phyloP scores from a whole-genome alignment of 129 eudicot species.

The Arctium minus region DNA sequence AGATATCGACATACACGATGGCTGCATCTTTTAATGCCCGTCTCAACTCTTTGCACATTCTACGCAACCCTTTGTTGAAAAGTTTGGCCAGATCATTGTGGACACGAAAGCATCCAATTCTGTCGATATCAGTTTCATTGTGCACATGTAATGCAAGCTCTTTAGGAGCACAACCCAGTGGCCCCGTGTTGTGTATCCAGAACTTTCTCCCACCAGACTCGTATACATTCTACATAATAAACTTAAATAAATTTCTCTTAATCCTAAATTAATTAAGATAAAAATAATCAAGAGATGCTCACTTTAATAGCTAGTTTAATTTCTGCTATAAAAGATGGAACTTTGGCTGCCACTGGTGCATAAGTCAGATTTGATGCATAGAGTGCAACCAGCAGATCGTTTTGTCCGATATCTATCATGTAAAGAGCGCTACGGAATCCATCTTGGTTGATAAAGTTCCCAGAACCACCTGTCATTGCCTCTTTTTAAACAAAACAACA shows the following conservation, averaged over 20 bases:
- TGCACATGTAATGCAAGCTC: slow-evolving; percentile 44
- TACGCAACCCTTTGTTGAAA: slow-evolving; percentile 29
- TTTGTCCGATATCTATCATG: slow-evolving; percentile 46
- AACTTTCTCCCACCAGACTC: slow-evolving; percentile 38
- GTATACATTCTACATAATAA: slow-evolving; percentile 25
- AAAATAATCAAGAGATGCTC: background rate
- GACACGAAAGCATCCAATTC: slow-evolving; percentile 39
- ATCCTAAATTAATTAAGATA: background rate
- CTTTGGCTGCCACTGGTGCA: slow-evolving; percentile 35
- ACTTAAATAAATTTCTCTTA: background rate
- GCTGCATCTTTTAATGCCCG: slow-evolving; percentile 19
- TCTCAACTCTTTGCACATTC: slow-evolving; percentile 32
- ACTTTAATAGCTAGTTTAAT: slow-evolving; percentile 40
- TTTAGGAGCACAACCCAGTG: slow-evolving; percentile 40
- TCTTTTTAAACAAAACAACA: background rate
- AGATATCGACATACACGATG: slow-evolving; percentile 41
- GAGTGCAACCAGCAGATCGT: slow-evolving; percentile 31
- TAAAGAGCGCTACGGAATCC: slow-evolving; percentile 33
- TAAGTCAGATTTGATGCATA: slow-evolving; percentile 35
- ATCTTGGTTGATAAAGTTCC: slow-evolving; percentile 27
- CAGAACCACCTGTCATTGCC: slow-evolving; percentile 15
- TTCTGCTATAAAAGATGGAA: slow-evolving; percentile 40
- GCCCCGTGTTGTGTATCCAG: slow-evolving; percentile 44
- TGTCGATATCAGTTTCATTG: slow-evolving; percentile 30
- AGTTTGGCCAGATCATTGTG: slow-evolving; percentile 26